Base-by-base conservation (phyloP, 495 filamentous ascomycete species). In the Neurospora hispaniola region DNA sequence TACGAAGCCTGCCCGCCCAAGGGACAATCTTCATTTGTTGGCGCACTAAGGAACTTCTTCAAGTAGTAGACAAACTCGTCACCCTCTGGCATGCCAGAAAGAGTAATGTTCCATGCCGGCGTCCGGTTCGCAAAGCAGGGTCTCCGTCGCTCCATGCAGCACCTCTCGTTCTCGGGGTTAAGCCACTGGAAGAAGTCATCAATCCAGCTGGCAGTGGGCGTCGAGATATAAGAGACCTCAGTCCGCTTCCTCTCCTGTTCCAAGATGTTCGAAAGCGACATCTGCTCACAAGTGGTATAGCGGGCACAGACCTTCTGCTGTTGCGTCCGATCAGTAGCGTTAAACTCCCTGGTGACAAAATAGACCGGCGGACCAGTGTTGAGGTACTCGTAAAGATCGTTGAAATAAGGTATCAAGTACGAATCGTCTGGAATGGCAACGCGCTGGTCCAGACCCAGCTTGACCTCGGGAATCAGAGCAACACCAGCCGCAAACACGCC, bases 121-220 rank as follows among this genome's bases (percentile, higher is more conserved):
- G 89, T 77, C 9, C 94, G 89, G 71, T 89, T 85, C 41, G 86
- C 86, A 76, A 99, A 97, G 82, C 96, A 99, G 7, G 89, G 81
- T 76, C 89, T 87, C 23, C 83, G 81, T 59, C 83, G 84, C 73
- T 91, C 82, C 42, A 86, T 83, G 77, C 96, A 98, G 82, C 96
- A 98, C 62, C 87, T 84, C 69, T 93, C 90, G 71, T 94, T 90
- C 16, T 85, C 84, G 0, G 96, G 96, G 75, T 98, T 96, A 16
- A 98, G 85, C 96, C 96, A 99, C 74, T 92, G 89, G 82, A 98
- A 92, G 81, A 92, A 97, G 78, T 99, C 96, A 79, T 99, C 96
- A 40, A 99, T 85, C 96, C 96, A 99, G 79, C 92, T 97, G 23
- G 96, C 96, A 6, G 94, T 90, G 1, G 94, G 89, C n/a, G 93